Percentiles rank a stretch among this genome's conserved stretches.
Evolutionary conservation across 2,329 filamentous ascomycete species (phyloP).

Genomic region (Meredithiella fracta): DNA sequence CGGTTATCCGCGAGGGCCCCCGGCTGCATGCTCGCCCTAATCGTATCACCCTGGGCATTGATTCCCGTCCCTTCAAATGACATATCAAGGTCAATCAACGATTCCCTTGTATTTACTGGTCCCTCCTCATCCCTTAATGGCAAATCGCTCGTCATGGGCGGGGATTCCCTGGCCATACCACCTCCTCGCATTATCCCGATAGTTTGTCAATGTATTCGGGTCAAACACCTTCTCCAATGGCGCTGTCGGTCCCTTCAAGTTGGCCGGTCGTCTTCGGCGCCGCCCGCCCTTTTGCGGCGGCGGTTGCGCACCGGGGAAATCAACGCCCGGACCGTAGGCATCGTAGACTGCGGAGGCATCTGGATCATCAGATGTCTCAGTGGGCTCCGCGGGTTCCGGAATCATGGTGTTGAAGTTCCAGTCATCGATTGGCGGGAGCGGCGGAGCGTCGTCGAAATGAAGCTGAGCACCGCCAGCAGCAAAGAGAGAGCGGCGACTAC

Average conservation of each 20-base stretch:
- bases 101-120: conserved; percentile 23
- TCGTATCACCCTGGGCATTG: conserved; percentile 8
- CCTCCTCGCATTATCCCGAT: conserved; percentile 28
- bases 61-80: conserved; percentile 20
- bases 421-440: conserved; percentile 29
- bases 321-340: conserved; percentile 10
- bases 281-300: conserved; percentile 17
- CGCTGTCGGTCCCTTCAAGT: conserved; percentile 25
- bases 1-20: conserved; percentile 18
- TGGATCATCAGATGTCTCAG: conserved; percentile 1
- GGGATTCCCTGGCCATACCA: conserved; percentile 24
- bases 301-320: conserved; percentile 11
- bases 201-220: conserved; percentile 30
- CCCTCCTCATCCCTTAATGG: conserved; percentile 27
- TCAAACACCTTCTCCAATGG: conserved; percentile 33
- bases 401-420: conserved; percentile 39
- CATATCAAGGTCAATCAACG: conserved; percentile 31
- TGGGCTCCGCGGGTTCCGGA: background rate
- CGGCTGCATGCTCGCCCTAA: conserved; percentile 7
- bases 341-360: conserved; percentile 9
- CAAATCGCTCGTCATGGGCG: conserved; percentile 25
- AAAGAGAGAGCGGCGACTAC: conserved; percentile 43
- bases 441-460: conserved; percentile 19
- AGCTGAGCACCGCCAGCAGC: conserved; percentile 34
- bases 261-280: conserved; percentile 27